Evolutionary conservation across 1,284 basidiomycete genomes (phyloP), one percentile per base, ranked within the genome.

Genomic region (Fomes fomentarius): DNA sequence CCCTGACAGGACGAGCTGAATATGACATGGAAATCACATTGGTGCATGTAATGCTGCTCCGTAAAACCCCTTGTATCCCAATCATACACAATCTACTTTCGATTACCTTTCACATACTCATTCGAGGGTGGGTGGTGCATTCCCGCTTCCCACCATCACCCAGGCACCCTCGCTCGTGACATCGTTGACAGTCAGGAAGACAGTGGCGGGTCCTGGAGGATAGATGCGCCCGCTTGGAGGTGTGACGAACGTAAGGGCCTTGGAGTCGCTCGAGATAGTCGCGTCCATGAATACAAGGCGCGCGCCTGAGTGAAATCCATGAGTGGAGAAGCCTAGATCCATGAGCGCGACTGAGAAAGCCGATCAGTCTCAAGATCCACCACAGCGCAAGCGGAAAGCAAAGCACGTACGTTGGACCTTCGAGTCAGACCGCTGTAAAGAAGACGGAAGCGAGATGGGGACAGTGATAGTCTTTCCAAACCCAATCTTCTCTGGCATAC

Each of bases 201-300:
- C 71, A 62, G 44, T 63, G 58, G 72, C 83, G 11, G 80, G 81
- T 14, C 82, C 83, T 21, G 81, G 78, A 12, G 79, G 79, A 59
- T 78, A 80, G 19, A 82, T 71, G 12, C 72, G 69, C 48, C 74
- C 73, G 48, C 73, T 76, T 2, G 78, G 76, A 4, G 79, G 81
- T 10, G 69, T 74, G 15, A 61, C 67, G 56, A 82, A 69, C 0
- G 70, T 74, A 14, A 82, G 69, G 14, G 69, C 66, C 58, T 70
- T 74, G 39, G 65, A 60, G 56, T 74, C 63, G 14, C 51, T 54
- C 1, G 71, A 74, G 26, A 77, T 66, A 7, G 54, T 60, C 9
- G 74, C 70, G 5, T 74, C 68, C 69, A 81, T 72, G 64, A 79
- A 79, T 15, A 82, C 78, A 9, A 77, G 67, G 11, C 78, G 76